phyloP scores from a whole-genome alignment of 371 early-diverging fungal genomes.

The Mucor velutinosus region DNA sequence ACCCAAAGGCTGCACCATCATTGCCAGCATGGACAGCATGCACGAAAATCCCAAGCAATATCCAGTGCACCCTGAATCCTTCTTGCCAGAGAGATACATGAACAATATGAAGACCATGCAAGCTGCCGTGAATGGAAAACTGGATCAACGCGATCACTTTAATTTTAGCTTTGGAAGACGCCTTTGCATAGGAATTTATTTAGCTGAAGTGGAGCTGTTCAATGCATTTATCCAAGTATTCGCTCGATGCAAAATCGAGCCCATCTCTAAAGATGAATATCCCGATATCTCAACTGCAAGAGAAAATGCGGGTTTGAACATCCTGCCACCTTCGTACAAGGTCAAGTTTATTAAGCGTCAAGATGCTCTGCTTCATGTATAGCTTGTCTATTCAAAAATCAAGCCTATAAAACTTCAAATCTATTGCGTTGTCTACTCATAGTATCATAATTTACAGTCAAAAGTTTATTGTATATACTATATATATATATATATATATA shows the following conservation, averaged over 20 bases:
- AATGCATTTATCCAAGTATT: constrained; percentile 2
- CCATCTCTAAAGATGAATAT: neutral
- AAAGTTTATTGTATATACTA: no score
- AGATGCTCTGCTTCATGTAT: neutral
- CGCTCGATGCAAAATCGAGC: constrained; percentile 8
- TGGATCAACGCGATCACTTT: constrained; percentile 19
- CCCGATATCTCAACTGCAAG: neutral
- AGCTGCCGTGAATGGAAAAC: constrained; percentile 8
- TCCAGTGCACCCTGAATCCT: constrained; percentile 3
- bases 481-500: no score
- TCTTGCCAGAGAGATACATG: constrained; percentile 15
- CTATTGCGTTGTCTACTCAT: no score
- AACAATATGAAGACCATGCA: constrained; percentile 11
- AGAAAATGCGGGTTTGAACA: constrained; percentile 5
- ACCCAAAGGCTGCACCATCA: constrained; percentile 13
- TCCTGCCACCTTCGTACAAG: constrained; percentile 5
- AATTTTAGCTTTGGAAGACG: constrained; percentile 29
- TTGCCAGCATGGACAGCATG: constrained; percentile 11
- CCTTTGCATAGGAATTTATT: constrained; percentile 17
- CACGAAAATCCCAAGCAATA: constrained; percentile 8
- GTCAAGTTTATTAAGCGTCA: constrained; percentile 1
- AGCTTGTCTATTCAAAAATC: neutral
- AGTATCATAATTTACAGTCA: no score
- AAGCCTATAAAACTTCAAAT: no score
- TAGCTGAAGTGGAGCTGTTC: constrained; percentile 17